Conservation (phyloP, 768 basidiomycete genomes). For the Strobilomyces dryophilus region DNA sequence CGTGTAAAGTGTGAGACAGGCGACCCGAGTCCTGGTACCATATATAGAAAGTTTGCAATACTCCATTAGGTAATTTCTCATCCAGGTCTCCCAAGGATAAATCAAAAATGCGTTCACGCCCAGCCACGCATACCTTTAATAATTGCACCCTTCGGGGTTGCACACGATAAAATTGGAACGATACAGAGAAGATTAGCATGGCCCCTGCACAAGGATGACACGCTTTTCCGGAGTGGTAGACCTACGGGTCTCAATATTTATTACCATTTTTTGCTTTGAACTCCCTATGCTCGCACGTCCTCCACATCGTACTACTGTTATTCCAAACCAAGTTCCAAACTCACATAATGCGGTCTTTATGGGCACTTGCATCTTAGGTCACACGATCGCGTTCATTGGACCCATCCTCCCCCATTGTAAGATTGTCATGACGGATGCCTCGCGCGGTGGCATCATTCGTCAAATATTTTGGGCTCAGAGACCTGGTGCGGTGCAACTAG, state of each 20-base stretch:
- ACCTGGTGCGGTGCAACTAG: background rate
- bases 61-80: background rate
- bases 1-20: too few relatives aligned
- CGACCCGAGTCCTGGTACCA: too few relatives aligned
- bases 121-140: slow-evolving; percentile 2
- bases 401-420: too few relatives aligned
- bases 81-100: too few relatives aligned
- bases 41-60: background rate
- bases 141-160: slow-evolving; percentile 45
- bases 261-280: slow-evolving; percentile 20
- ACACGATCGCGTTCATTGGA: too few relatives aligned
- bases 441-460: too few relatives aligned
- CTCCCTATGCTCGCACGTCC: slow-evolving; percentile 11
- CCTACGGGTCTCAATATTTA: slow-evolving; percentile 43
- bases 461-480: background rate
- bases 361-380: fast-evolving
- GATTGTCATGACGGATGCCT: slow-evolving; percentile 99
- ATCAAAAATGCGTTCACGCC: slow-evolving; percentile 2
- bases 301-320: too few relatives aligned
- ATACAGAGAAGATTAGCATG: slow-evolving; percentile 84
- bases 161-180: slow-evolving; percentile 99
- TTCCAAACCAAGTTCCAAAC: too few relatives aligned
- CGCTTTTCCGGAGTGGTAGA: slow-evolving; percentile 92
- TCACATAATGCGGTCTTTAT: too few relatives aligned
- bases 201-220: slow-evolving; percentile 99